Evolutionary conservation across 495 filamentous ascomycete species (phyloP), one percentile per base, ranked within the genome.

Genomic region (Haplographium delicatum): DNA sequence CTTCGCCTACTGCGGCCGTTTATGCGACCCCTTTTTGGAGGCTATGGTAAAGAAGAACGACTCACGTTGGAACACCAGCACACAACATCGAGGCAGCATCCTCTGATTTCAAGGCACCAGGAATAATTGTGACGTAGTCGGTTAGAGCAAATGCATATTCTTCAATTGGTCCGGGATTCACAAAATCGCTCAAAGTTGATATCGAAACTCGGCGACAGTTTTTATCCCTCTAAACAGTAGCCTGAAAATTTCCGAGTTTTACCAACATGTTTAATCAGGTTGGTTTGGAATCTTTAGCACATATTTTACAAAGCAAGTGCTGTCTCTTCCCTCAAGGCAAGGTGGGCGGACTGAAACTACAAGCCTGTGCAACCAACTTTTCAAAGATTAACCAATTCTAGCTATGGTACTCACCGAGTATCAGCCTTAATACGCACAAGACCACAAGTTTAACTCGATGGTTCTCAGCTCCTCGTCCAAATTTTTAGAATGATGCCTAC

Each of bases 121-220:
- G 84, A 62, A 87, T 84, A 1, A 80, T 81, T 1, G 83, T 86
- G 18, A 86, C 82, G 56, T 86, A 82, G 61, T 75, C 75, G 4
- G 81, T 81, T 5, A 81, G 78, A 0, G 74, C 76, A 1, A 84
- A 50, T n/a, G 76, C 74, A 58, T 86, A 44, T 24, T 44, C 25
- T 19, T 44, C n/a, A n/a, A n/a, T n/a, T n/a, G n/a, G n/a, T n/a
- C n/a, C n/a, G n/a, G n/a, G n/a, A n/a, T n/a, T n/a, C n/a, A n/a
- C n/a, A n/a, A n/a, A n/a, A n/a, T n/a, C n/a, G n/a, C n/a, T n/a
- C n/a, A n/a, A n/a, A n/a, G n/a, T n/a, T n/a, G n/a, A n/a, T n/a
- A n/a, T n/a, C n/a, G n/a, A n/a, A n/a, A n/a, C n/a, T n/a, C n/a
- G n/a, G n/a, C n/a, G n/a, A n/a, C n/a, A n/a, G n/a, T n/a, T n/a